These are phyloP conservation scores for Oenanthe sinensis DNA, from an alignment of 129 eudicot genomes.

Conservation along the genomic window DNA sequence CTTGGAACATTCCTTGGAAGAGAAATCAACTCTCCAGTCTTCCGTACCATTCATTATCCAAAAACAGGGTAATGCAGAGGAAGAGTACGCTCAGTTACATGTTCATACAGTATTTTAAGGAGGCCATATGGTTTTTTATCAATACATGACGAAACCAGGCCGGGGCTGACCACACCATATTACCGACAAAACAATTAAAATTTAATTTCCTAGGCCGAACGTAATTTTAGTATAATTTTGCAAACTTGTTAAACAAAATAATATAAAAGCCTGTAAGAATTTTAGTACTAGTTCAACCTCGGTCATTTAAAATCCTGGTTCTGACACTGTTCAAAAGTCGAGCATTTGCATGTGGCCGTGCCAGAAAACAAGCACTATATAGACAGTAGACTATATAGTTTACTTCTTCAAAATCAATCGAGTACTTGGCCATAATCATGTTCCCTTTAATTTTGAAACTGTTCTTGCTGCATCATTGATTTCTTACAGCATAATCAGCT, in stretches of 20 bases:
- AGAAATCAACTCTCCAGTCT: neutral
- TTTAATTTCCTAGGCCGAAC: neutral
- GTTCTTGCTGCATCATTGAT: constrained; percentile 1
- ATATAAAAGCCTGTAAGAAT: neutral
- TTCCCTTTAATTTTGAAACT: neutral
- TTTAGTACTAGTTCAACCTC: neutral
- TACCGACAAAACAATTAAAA: neutral
- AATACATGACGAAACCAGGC: neutral
- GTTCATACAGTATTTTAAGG: neutral
- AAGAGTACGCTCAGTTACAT: neutral
- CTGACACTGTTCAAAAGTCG: neutral
- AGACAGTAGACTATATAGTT: neutral
- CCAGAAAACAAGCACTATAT: neutral
- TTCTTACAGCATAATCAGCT: neutral
- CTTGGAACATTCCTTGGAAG: neutral
- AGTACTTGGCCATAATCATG: neutral
- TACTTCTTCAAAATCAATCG: neutral
- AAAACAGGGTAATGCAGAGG: neutral
- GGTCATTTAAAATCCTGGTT: neutral
- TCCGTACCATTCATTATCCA: neutral
- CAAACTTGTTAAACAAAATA: too few relatives aligned
- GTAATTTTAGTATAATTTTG: neutral
- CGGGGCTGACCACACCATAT: neutral
- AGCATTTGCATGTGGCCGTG: neutral
- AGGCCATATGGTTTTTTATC: neutral